A percentile compares a stretch with the other conserved stretches of the same genome.
Conservation (phyloP, 441 rosid species). For the Croton setiger region DNA sequence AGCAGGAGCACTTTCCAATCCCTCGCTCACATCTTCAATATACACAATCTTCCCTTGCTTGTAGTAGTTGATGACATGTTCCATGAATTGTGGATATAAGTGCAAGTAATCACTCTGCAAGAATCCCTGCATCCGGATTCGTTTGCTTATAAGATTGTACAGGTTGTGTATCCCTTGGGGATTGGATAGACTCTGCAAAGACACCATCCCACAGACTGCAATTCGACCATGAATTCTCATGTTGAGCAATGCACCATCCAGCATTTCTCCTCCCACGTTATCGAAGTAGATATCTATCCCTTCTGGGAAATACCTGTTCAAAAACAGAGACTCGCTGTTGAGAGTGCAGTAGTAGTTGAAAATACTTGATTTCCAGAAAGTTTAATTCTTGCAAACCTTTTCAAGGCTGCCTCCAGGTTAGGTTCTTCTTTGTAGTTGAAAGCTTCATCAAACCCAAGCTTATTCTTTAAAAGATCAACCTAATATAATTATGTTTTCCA, state of each 20-base stretch:
- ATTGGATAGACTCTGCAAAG: conserved; percentile 33
- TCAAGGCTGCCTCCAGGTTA: conserved; percentile 59
- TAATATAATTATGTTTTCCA: conserved; percentile 12
- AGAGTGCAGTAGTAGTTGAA: no score
- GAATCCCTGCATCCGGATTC: conserved; percentile 59
- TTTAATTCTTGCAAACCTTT: conserved; percentile 38
- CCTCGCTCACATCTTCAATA: conserved; percentile 53
- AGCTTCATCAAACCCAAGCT: conserved; percentile 72
- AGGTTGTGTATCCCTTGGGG: conserved; percentile 47
- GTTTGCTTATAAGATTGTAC: conserved; percentile 38
- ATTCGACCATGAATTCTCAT: conserved; percentile 57
- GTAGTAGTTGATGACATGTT: conserved; percentile 35
- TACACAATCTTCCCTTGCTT: conserved; percentile 58
- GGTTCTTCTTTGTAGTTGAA: conserved; percentile 77
- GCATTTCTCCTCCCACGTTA: conserved; percentile 72
- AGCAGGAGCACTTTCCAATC: conserved; percentile 53
- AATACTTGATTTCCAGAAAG: no score
- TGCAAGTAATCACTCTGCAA: conserved; percentile 56
- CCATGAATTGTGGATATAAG: conserved; percentile 42
- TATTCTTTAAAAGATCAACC: conserved; percentile 65
- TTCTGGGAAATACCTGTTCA: conserved; percentile 51
- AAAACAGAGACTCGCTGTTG: background rate
- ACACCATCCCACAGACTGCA: conserved; percentile 80
- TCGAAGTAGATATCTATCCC: conserved; percentile 78
- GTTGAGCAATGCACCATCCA: conserved; percentile 63